Evolutionary conservation across 225 moss, liverwort and hornwort genomes (phyloP).

Genomic region (Polytrichum commune): DNA sequence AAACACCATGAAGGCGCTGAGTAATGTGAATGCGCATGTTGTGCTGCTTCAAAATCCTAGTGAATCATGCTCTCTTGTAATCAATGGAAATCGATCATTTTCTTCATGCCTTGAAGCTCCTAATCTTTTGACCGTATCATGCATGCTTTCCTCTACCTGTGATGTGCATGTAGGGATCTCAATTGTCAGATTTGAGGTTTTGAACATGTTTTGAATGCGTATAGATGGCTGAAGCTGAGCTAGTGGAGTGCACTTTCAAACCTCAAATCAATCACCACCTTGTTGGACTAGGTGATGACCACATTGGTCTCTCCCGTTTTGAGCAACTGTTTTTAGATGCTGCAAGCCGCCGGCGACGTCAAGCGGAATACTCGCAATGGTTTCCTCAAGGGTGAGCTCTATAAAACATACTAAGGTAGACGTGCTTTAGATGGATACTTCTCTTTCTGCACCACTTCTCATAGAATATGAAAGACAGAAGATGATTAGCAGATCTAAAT

Average conservation of each 20-base stretch:
- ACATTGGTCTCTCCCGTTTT: constrained; percentile 58
- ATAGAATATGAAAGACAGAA: too few species aligned
- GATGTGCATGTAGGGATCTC: neutral
- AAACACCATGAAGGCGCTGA: too few species aligned
- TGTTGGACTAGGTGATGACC: constrained; percentile 9
- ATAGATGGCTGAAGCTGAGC: constrained; percentile 72
- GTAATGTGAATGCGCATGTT: too few species aligned
- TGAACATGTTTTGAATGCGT: neutral
- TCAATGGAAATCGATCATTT: too few species aligned
- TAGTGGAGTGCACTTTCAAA: constrained; percentile 91
- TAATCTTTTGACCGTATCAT: too few species aligned
- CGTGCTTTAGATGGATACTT: neutral
- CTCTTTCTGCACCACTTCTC: too few species aligned
- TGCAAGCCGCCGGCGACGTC: constrained; percentile 71
- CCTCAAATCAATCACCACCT: constrained; percentile 64
- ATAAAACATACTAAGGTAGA: too few species aligned
- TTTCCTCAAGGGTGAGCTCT: constrained; percentile 73
- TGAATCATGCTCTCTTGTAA: too few species aligned
- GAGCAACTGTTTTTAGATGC: constrained; percentile 82
- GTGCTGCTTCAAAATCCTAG: too few species aligned
- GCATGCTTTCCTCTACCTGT: too few species aligned
- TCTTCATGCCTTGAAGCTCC: too few species aligned
- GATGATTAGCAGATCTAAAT: too few species aligned
- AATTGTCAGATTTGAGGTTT: neutral
- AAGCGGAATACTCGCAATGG: constrained; percentile 74